A percentile compares a stretch with the other conserved stretches of the same genome.
These are phyloP conservation scores for Rhodotorula sphaerocarpa DNA, from an alignment of 768 basidiomycete species.

Conservation along the genomic window DNA sequence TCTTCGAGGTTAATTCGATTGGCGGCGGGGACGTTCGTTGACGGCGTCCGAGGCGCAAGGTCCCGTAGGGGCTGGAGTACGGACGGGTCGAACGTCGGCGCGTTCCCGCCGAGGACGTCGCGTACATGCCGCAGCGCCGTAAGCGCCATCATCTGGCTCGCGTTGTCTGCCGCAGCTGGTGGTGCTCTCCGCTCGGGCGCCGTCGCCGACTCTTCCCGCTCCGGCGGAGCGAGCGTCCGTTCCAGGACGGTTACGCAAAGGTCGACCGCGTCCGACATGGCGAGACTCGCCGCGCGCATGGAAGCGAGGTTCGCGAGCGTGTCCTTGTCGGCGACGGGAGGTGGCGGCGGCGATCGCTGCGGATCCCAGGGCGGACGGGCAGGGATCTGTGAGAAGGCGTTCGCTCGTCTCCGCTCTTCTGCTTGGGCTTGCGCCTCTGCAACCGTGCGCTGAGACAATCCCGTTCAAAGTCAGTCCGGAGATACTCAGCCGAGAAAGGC, in stretches of 20 bases:
- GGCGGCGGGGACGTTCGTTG: no score
- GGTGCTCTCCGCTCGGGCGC: neutral
- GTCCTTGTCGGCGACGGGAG: conserved; percentile 1
- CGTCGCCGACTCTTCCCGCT: neutral
- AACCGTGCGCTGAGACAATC: conserved; percentile 24
- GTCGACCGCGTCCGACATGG: conserved; percentile 27
- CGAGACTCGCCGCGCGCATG: conserved; percentile 6
- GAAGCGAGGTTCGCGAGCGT: conserved; percentile 20
- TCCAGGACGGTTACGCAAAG: conserved; percentile 28
- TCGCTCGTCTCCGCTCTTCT: conserved; percentile 18
- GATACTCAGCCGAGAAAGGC: neutral
- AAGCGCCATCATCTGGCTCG: conserved; percentile 14
- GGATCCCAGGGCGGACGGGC: conserved; percentile 25
- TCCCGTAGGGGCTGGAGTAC: conserved; percentile 19
- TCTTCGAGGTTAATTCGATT: no score
- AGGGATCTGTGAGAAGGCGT: conserved; percentile 32
- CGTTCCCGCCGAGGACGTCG: conserved; percentile 24
- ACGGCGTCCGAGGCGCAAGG: no score
- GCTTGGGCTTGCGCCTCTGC: conserved; percentile 22
- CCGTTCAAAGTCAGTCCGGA: no score
- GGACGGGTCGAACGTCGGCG: conserved; percentile 7
- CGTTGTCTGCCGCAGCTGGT: neutral
- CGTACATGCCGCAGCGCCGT: conserved; percentile 31
- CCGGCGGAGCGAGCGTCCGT: conserved; percentile 5
- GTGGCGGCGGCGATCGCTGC: neutral